Evolutionary conservation across 495 filamentous ascomycete species (phyloP).

Genomic region (Alectoria sarmentosa): DNA sequence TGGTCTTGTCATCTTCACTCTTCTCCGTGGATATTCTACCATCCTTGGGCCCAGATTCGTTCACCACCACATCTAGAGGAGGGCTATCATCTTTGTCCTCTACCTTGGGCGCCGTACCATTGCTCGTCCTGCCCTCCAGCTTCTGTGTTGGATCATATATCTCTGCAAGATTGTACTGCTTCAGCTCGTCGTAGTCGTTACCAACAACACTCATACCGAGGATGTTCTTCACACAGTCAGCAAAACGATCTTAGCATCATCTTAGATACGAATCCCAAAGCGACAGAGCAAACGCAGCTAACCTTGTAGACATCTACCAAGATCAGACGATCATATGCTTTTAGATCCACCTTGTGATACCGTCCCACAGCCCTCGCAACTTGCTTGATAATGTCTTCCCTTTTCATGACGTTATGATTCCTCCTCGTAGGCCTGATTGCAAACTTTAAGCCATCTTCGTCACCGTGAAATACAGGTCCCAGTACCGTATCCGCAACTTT

Average conservation of each 20-base stretch:
- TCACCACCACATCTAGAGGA: background rate
- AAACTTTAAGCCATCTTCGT: slow-evolving; percentile 53
- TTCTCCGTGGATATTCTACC: background rate
- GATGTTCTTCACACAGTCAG: slow-evolving; percentile 49
- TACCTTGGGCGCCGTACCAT: background rate
- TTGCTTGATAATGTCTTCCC: slow-evolving; percentile 69
- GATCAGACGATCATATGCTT: slow-evolving; percentile 73
- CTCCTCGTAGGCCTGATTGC: slow-evolving; percentile 83
- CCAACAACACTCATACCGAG: slow-evolving; percentile 73
- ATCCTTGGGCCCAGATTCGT: background rate
- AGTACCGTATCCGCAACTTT: slow-evolving; percentile 67
- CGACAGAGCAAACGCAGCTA: slow-evolving; percentile 28
- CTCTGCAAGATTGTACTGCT: slow-evolving; percentile 66
- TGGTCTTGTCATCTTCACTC: background rate
- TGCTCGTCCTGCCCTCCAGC: background rate
- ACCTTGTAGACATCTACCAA: slow-evolving; percentile 87
- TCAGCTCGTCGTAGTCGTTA: slow-evolving; percentile 60
- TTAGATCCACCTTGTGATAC: slow-evolving; percentile 77
- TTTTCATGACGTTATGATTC: slow-evolving; percentile 65
- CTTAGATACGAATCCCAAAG: slow-evolving; percentile 8
- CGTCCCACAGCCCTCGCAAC: slow-evolving; percentile 62
- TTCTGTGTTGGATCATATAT: slow-evolving; percentile 47
- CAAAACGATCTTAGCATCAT: background rate
- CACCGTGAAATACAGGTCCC: slow-evolving; percentile 60
- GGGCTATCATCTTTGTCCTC: slow-evolving; percentile 1